Percentiles rank a stretch among this genome's conserved stretches.
Conservation (phyloP, 257 asterid species). For the Solanum virginianum region DNA sequence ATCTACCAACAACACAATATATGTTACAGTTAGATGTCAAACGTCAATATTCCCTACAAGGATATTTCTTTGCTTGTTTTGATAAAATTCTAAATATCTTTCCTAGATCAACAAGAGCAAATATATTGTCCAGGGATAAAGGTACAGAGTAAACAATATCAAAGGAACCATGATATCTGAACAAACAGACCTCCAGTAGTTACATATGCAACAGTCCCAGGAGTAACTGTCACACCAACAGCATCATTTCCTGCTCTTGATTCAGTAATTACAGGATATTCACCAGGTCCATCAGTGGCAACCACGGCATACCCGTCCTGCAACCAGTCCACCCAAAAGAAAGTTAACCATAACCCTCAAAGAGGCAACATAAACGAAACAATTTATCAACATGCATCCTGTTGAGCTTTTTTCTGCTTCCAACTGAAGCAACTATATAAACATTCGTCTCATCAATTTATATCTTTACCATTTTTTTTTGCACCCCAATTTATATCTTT, state of each 20-base stretch:
- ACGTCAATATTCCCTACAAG: not conserved
- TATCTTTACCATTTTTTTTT: not conserved
- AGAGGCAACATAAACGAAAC: not conserved
- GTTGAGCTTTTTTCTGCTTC: not conserved
- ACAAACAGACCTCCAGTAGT: constrained; percentile 79
- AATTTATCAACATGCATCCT: not conserved
- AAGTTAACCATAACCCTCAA: not conserved
- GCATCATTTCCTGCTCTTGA: constrained; percentile 97
- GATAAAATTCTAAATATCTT: not conserved
- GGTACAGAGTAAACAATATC: not conserved
- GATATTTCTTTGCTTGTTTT: not conserved
- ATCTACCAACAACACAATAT: not conserved
- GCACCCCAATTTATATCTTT: not conserved
- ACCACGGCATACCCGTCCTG: constrained; percentile 96
- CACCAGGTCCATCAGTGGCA: constrained; percentile 91
- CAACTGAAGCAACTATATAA: not conserved
- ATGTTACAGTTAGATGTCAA: not conserved
- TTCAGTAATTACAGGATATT: constrained; percentile 72
- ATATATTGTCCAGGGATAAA: not conserved
- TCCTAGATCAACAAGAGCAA: not conserved
- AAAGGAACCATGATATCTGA: not conserved
- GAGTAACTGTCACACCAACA: constrained; percentile 49
- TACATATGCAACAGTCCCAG: constrained; percentile 82
- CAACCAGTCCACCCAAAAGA: not conserved
- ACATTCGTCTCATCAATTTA: not conserved